Evolutionary conservation across 2,329 filamentous ascomycete species (phyloP), one percentile per base, ranked within the genome.

Genomic region (Cercospora beticola): DNA sequence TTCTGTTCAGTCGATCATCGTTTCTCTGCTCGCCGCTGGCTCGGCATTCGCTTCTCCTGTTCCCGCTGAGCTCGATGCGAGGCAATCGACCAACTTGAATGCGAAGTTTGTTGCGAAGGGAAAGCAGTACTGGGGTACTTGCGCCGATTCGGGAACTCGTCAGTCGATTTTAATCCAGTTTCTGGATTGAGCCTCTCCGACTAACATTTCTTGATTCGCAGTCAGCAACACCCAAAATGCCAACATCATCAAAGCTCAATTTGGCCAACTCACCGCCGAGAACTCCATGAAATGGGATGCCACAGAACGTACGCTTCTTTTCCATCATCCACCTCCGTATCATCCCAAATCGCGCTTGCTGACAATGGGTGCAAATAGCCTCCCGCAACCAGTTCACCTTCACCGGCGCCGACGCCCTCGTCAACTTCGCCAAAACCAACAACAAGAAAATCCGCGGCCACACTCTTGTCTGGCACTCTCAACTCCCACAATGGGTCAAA

Each of bases 241-340:
- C n/a, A 82, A 83, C 67, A 83, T 89, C 74, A 86, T 91, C 77
- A 83, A 84, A 70, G 80, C 82, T 64, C 81, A 89, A 78, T 91
- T 90, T 70, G 88, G 88, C 21, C 85, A 88, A 76, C 81, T 91
- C 23, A 90, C 89, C 0, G 85, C 86, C 1, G 89, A 91, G 82
- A 91, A 92, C 82, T 64, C 60, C 46, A 89, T 90, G 86, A 91
- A 91, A 80, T 91, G 88, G 88, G 87, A 90, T 72, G 80, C 84
- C 36, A 82, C 82, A 18, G 81, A 90, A 77, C 75, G 76, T 65
- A 76, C 76, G 30, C 4, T 33, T 12, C 31, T 33, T 33, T 33
- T 10, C 31, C 31, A 12, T 9, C 43, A 7, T 30, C 18, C 43
- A 9, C 43, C 12, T 36, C 6, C n/a, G n/a, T n/a, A 9, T 23